A percentile compares a stretch with the other conserved stretches of the same genome.
phyloP scores from a whole-genome alignment of 2,329 filamentous ascomycete species.

The Nemania sp. region DNA sequence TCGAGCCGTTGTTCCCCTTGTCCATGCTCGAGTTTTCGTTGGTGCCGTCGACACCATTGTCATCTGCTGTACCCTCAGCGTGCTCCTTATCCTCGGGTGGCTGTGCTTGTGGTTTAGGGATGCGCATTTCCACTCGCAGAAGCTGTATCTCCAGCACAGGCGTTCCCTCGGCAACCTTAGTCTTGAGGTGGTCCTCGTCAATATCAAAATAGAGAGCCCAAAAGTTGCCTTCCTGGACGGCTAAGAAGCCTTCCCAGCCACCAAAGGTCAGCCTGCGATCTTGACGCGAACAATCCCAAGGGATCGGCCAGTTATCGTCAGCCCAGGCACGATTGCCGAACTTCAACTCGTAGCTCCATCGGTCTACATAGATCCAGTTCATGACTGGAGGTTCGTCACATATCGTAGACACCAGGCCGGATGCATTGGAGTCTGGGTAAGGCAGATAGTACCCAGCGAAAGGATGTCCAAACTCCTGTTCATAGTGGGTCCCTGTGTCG shows the following conservation, averaged over 20 bases:
- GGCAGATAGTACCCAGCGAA: slow-evolving; percentile 61
- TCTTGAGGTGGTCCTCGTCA: slow-evolving; percentile 48
- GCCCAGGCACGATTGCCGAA: slow-evolving; percentile 48
- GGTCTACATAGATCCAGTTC: slow-evolving; percentile 55
- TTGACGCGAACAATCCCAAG: slow-evolving; percentile 55
- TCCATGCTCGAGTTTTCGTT: neutral
- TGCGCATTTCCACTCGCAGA: slow-evolving; percentile 51
- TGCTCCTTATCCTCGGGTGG: slow-evolving; percentile 16
- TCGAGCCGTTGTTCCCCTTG: slow-evolving; percentile 15
- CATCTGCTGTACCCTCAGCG: slow-evolving; percentile 15
- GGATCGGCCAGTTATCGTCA: slow-evolving; percentile 48
- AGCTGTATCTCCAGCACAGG: slow-evolving; percentile 59
- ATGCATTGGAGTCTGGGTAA: slow-evolving; percentile 52
- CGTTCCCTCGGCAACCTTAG: slow-evolving; percentile 49
- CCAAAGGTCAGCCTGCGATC: slow-evolving; percentile 53
- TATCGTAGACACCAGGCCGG: slow-evolving; percentile 52
- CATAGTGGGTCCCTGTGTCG: slow-evolving; percentile 46
- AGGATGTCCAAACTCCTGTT: slow-evolving; percentile 47
- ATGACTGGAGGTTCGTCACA: slow-evolving; percentile 51
- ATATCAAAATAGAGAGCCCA: slow-evolving; percentile 53
- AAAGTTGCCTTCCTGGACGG: slow-evolving; percentile 49
- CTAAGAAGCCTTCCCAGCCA: slow-evolving; percentile 54
- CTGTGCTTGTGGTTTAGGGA: slow-evolving; percentile 23
- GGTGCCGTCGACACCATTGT: neutral
- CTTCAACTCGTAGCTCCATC: slow-evolving; percentile 48